These are phyloP conservation scores for Xylariales sp. DNA, from an alignment of 2,329 filamentous ascomycete species.

Conservation along the genomic window DNA sequence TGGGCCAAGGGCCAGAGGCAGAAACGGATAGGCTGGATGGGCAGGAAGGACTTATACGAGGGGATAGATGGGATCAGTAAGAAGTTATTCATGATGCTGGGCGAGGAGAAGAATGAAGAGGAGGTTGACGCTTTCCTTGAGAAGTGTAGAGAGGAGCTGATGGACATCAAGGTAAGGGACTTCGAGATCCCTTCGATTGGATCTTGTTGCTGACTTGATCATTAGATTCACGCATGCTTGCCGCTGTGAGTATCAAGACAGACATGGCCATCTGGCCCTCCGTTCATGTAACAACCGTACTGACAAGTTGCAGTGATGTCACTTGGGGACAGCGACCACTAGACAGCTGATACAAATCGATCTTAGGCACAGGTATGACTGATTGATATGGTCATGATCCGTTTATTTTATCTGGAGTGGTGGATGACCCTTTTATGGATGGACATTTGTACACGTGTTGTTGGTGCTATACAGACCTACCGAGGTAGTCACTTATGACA, in stretches of 20 bases:
- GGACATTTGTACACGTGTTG: too few species aligned
- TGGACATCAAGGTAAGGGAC: conserved; percentile 11
- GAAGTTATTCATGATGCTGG: conserved; percentile 25
- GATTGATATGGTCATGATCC: background rate
- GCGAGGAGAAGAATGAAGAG: conserved; percentile 10
- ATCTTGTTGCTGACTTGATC: background rate
- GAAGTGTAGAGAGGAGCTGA: conserved; percentile 13
- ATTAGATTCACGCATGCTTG: conserved; percentile 15
- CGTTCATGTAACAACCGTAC: background rate
- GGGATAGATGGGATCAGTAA: conserved; percentile 19
- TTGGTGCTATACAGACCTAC: too few species aligned
- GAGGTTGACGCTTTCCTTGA: conserved; percentile 13
- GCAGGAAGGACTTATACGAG: conserved; percentile 17
- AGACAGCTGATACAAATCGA: conserved; percentile 9
- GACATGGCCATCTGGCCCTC: background rate
- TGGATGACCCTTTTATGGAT: too few species aligned
- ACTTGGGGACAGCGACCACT: conserved; percentile 15
- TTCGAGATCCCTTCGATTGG: background rate
- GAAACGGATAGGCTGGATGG: conserved; percentile 15
- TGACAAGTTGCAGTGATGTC: conserved; percentile 9
- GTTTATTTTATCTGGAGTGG: background rate
- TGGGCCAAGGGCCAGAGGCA: conserved; percentile 10
- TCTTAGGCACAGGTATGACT: too few species aligned
- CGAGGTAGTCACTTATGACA: too few species aligned
- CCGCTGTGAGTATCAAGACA: conserved; percentile 12